phyloP scores from a whole-genome alignment of 306 rosid species.

The Glycine latifolia region DNA sequence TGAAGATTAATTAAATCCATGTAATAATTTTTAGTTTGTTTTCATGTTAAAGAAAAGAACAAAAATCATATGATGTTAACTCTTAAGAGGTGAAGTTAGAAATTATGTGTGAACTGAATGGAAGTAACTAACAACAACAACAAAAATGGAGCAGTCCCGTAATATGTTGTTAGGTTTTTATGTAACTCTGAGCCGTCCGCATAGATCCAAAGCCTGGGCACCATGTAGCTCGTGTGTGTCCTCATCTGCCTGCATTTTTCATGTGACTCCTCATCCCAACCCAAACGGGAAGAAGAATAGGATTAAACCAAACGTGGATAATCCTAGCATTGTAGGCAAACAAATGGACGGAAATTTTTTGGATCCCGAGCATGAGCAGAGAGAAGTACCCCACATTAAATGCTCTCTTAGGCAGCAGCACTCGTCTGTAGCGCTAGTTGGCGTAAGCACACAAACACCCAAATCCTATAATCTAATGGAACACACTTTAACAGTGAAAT shows the following conservation, averaged over 20 bases:
- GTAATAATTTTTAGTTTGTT: too few relatives aligned
- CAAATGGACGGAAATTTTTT: not conserved
- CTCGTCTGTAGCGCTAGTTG: slow-evolving; percentile 35
- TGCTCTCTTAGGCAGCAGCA: too few relatives aligned
- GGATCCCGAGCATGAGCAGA: too few relatives aligned
- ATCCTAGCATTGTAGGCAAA: slow-evolving; percentile 31
- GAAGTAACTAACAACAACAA: too few relatives aligned
- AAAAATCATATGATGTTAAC: too few relatives aligned
- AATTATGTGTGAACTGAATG: not conserved
- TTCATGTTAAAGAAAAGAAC: too few relatives aligned
- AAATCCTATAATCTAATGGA: slow-evolving; percentile 12
- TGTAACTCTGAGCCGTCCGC: slow-evolving; percentile 19
- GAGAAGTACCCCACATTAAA: too few relatives aligned
- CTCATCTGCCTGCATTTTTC: slow-evolving; percentile 20
- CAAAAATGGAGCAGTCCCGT: too few relatives aligned
- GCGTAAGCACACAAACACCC: slow-evolving; percentile 35
- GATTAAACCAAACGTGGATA: not conserved
- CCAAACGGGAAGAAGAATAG: not conserved
- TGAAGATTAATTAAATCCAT: too few relatives aligned
- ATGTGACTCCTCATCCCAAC: slow-evolving; percentile 2
- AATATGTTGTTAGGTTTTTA: slow-evolving; percentile 21
- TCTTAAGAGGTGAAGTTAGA: too few relatives aligned
- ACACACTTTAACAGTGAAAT: not conserved
- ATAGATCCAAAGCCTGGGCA: too few relatives aligned
- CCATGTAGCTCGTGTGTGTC: not conserved